Conservation (phyloP, 1,139 yeast genomes). For the Lodderomyces jiufengensis region DNA sequence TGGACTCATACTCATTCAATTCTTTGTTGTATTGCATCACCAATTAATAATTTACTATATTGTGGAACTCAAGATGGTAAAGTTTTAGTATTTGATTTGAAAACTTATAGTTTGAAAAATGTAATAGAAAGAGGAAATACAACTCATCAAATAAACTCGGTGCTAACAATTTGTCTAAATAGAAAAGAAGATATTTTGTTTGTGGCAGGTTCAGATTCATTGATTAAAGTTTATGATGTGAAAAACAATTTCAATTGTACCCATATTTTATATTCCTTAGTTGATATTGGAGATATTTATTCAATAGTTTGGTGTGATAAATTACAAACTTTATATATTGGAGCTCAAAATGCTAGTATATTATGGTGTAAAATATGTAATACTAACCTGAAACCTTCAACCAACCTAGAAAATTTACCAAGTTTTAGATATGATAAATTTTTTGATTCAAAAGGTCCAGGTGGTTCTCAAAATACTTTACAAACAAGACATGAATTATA, state of each 20-base stretch:
- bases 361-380: constrained; percentile 55
- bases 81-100: constrained; percentile 66
- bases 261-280: constrained; percentile 71
- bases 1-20: constrained; percentile 78
- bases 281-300: constrained; percentile 93
- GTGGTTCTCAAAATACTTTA: constrained; percentile 49
- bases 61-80: constrained; percentile 96
- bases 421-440: constrained; percentile 79
- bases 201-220: constrained; percentile 87
- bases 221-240: constrained; percentile 81
- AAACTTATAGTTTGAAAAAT: constrained; percentile 53
- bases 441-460: constrained; percentile 88
- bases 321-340: constrained; percentile 66
- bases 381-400: constrained; percentile 8
- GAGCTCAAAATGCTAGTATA: constrained; percentile 89
- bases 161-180: constrained; percentile 62
- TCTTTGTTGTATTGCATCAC: constrained; percentile 71
- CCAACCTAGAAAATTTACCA: constrained; percentile 51
- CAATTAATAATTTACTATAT: constrained; percentile 55
- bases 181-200: constrained; percentile 61
- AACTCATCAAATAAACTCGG: constrained; percentile 66
- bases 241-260: constrained; percentile 31
- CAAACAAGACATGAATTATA: constrained; percentile 30
- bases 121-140: constrained; percentile 24
- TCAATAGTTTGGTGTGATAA: constrained; percentile 69